Evolutionary conservation across 202 grass and related monocot genomes (phyloP).

Genomic region (Sporobolus alterniflorus): DNA sequence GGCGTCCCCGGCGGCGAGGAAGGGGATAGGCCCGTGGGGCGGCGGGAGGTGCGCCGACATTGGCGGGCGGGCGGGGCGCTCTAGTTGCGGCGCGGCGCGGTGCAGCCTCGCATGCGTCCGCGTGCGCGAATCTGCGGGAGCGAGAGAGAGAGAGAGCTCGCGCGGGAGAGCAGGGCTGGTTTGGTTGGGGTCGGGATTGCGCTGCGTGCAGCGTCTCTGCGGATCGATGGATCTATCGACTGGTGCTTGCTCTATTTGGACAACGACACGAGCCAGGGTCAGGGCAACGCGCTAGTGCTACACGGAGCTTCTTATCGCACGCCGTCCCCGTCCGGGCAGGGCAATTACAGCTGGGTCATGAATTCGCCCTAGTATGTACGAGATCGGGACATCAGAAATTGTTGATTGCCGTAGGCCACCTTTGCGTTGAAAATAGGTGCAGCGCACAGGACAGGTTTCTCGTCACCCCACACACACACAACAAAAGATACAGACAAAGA

Average conservation of each 20-base stretch:
- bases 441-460: background rate
- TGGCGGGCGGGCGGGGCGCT: constrained; percentile 16
- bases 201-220: background rate
- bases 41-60: constrained; percentile 54
- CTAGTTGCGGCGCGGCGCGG: constrained; percentile 27
- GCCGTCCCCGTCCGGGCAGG: background rate
- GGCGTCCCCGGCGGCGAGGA: constrained; percentile 35
- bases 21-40: constrained; percentile 18
- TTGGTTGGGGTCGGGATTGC: background rate
- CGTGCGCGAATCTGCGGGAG: constrained; percentile 1
- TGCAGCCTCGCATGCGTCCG: constrained; percentile 49
- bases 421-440: background rate
- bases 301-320: background rate
- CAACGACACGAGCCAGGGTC: background rate
- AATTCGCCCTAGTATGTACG: background rate
- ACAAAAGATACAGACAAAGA: background rate
- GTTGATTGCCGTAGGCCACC: background rate
- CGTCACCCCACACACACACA: background rate
- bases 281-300: background rate
- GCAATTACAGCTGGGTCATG: background rate
- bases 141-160: background rate
- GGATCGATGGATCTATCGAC: background rate
- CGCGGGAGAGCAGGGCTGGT: background rate
- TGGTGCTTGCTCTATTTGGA: background rate
- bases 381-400: background rate